These are phyloP conservation scores for Casuarina cunninghamiana DNA, from an alignment of 306 rosid genomes.

Conservation along the genomic window DNA sequence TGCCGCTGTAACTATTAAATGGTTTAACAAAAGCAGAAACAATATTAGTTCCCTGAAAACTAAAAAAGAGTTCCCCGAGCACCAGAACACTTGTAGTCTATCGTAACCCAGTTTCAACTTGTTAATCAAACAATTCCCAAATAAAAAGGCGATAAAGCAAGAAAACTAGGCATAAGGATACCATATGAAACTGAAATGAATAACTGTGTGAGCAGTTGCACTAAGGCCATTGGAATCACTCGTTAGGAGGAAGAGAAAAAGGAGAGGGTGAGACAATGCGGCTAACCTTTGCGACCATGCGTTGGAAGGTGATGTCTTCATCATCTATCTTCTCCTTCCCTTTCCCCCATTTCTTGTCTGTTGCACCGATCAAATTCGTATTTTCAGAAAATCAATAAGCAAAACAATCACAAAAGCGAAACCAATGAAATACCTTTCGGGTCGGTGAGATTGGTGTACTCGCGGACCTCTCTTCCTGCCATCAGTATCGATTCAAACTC, in stretches of 20 bases:
- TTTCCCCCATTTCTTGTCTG: conserved; percentile 93
- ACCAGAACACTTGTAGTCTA: no score
- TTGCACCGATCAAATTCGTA: conserved; percentile 1
- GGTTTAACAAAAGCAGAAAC: no score
- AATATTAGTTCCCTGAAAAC: no score
- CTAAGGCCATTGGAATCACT: neutral
- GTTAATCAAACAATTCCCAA: neutral
- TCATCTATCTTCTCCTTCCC: conserved; percentile 96
- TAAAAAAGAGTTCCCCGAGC: no score
- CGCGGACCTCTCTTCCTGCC: conserved; percentile 99
- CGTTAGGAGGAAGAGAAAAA: neutral
- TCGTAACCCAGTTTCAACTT: neutral
- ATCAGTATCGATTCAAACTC: conserved; percentile 25
- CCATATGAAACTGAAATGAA: neutral
- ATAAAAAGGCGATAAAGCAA: neutral
- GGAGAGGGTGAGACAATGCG: conserved; percentile 68
- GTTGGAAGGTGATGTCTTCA: conserved; percentile 93
- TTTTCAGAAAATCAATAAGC: neutral
- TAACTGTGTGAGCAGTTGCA: neutral
- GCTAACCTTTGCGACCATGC: conserved; percentile 99
- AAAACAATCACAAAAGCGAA: neutral
- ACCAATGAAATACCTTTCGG: conserved; percentile 61
- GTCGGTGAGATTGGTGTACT: conserved; percentile 96
- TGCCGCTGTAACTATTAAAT: no score
- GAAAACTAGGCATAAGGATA: neutral